Evolutionary conservation across 352 stramenopile genomes (phyloP).

Genomic region (Pythium apleroticum): DNA sequence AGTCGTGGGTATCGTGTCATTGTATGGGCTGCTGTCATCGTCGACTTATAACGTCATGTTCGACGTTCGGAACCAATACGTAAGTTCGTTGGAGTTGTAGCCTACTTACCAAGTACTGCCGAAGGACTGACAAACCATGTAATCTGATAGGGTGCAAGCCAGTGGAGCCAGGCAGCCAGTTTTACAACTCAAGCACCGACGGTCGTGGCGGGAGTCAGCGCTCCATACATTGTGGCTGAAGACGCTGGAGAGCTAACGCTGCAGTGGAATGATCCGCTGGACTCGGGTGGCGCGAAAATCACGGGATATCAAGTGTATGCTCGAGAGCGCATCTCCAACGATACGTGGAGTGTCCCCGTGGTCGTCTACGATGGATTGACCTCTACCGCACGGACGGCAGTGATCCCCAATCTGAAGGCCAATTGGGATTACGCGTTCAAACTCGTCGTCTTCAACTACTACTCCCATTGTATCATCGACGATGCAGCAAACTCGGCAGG

Average conservation of each 20-base stretch:
- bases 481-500: conserved; percentile 28
- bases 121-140: conserved; percentile 9
- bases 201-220: conserved; percentile 25
- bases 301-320: conserved; percentile 43
- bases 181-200: conserved; percentile 40
- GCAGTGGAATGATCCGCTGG: conserved; percentile 38
- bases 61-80: conserved; percentile 7
- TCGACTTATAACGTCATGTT: conserved; percentile 21
- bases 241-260: conserved; percentile 52
- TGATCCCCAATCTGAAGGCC: conserved; percentile 33
- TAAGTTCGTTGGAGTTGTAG: conserved; percentile 12
- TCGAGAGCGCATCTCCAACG: conserved; percentile 26
- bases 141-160: conserved; percentile 40
- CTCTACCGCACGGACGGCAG: conserved; percentile 23
- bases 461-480: conserved; percentile 35
- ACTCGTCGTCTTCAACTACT: conserved; percentile 45
- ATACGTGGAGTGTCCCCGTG: conserved; percentile 32
- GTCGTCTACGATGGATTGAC: conserved; percentile 43
- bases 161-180: conserved; percentile 11
- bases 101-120: no score
- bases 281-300: conserved; percentile 42
- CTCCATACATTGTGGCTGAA: conserved; percentile 32
- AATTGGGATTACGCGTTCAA: conserved; percentile 54
- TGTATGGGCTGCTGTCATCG: conserved; percentile 21
- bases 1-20: conserved; percentile 1